A percentile compares a stretch with the other conserved stretches of the same genome.
phyloP scores from a whole-genome alignment of 805 yeast species.

The Scheffersomyces ergatensis region DNA sequence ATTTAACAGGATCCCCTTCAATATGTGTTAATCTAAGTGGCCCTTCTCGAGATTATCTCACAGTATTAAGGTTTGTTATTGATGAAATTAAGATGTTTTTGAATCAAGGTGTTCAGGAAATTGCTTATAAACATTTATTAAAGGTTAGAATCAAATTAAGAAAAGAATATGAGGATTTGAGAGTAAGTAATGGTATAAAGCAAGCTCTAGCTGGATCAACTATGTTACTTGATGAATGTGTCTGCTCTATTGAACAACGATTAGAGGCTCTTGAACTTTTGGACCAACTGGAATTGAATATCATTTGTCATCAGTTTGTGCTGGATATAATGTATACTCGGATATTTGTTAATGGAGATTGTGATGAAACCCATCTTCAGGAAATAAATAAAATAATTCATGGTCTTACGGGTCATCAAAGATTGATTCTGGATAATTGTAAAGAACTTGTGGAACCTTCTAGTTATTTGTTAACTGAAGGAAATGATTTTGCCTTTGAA shows the following conservation, averaged over 20 bases:
- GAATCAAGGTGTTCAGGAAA: background rate
- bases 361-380: constrained; percentile 14
- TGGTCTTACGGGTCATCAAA: constrained; percentile 21
- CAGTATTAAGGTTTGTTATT: constrained; percentile 32
- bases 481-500: constrained; percentile 21
- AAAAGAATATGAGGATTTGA: constrained; percentile 43
- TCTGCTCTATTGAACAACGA: constrained; percentile 56
- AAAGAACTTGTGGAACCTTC: constrained; percentile 22
- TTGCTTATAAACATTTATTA: constrained; percentile 33
- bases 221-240: constrained; percentile 53
- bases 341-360: constrained; percentile 54
- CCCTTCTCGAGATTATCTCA: constrained; percentile 35
- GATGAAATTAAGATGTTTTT: constrained; percentile 23
- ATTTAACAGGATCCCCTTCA: constrained; percentile 52
- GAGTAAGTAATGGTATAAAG: constrained; percentile 43
- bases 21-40: constrained; percentile 56
- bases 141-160: constrained; percentile 48
- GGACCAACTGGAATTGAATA: constrained; percentile 31
- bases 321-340: constrained; percentile 28
- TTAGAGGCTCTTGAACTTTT: constrained; percentile 53
- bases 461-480: constrained; percentile 24
- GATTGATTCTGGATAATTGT: constrained; percentile 1
- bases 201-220: constrained; percentile 50
- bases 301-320: constrained; percentile 25
- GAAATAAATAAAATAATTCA: constrained; percentile 18